A percentile compares a stretch with the other conserved stretches of the same genome.
Conservation (phyloP, 768 basidiomycete genomes). For the Xerocomus brunneocitrinus region DNA sequence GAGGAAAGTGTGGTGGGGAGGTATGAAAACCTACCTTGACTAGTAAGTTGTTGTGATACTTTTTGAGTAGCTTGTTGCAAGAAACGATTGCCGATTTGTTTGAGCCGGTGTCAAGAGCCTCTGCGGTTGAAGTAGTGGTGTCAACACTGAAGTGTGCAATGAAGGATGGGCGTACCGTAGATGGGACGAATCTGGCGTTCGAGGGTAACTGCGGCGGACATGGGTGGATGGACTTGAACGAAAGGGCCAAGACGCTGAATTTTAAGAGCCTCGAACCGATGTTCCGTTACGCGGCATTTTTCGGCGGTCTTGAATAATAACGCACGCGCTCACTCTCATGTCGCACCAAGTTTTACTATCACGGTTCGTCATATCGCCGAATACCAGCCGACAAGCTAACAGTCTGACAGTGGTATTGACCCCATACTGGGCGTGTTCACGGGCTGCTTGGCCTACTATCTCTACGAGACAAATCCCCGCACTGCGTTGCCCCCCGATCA, state of each 20-base stretch:
- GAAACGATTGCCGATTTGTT: constrained; percentile 82
- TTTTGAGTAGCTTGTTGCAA: constrained; percentile 86
- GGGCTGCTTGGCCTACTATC: constrained; percentile 71
- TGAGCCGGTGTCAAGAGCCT: constrained; percentile 81
- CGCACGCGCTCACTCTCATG: constrained; percentile 25
- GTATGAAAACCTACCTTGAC: constrained; percentile 48
- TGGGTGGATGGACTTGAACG: constrained; percentile 20
- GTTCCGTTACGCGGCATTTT: constrained; percentile 24
- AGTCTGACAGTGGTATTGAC: constrained; percentile 52
- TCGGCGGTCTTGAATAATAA: constrained; percentile 12
- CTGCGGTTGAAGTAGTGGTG: constrained; percentile 34
- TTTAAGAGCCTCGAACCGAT: constrained; percentile 27
- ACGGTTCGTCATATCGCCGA: constrained; percentile 21
- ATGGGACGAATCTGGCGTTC: constrained; percentile 84
- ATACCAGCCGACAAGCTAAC: constrained; percentile 2
- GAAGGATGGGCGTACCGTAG: constrained; percentile 54
- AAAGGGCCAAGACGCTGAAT: constrained; percentile 12
- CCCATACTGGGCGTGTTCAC: constrained; percentile 74
- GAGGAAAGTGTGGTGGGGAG: neutral
- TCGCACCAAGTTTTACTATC: constrained; percentile 38
- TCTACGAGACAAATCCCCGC: constrained; percentile 77
- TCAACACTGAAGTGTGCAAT: neutral
- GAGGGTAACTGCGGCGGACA: constrained; percentile 51
- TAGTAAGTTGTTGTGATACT: constrained; percentile 69
- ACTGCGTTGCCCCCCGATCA: constrained; percentile 56